Evolutionary conservation across 805 yeast genomes (phyloP).

Genomic region (Yamadazyma insecticola): DNA sequence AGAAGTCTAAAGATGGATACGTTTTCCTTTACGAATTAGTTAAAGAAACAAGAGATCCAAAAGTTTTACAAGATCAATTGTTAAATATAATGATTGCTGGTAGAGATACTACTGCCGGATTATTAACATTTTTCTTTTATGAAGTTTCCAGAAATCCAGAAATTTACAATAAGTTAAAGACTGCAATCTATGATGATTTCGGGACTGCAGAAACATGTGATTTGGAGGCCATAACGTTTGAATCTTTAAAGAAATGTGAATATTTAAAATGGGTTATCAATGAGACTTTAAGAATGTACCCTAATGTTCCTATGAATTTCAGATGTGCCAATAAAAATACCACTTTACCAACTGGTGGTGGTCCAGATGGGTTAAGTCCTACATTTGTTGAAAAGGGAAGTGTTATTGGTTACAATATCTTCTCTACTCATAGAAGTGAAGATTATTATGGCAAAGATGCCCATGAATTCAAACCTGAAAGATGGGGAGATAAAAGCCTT

Average conservation of each 20-base stretch:
- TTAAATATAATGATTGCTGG: constrained; percentile 40
- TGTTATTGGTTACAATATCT: constrained; percentile 33
- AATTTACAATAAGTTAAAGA: constrained; percentile 22
- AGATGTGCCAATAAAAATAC: constrained; percentile 27
- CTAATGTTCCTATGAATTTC: constrained; percentile 32
- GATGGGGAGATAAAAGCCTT: constrained; percentile 38
- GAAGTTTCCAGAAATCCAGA: constrained; percentile 31
- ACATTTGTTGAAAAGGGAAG: constrained; percentile 41
- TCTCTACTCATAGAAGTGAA: constrained; percentile 38
- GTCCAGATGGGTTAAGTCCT: constrained; percentile 31
- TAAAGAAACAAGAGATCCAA: constrained; percentile 33
- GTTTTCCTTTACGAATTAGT: constrained; percentile 37
- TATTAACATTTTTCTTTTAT: constrained; percentile 24
- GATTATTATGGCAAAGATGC: constrained; percentile 43
- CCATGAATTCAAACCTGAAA: constrained; percentile 41
- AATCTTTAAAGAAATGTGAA: constrained; percentile 29
- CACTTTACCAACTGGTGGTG: constrained; percentile 36
- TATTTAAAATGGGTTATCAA: constrained; percentile 29
- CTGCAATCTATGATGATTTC: constrained; percentile 21
- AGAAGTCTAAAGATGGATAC: constrained; percentile 26
- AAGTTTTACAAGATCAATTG: constrained; percentile 35
- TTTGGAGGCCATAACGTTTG: constrained; percentile 25
- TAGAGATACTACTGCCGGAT: constrained; percentile 36
- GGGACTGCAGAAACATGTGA: constrained; percentile 20
- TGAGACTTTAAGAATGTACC: constrained; percentile 30